Evolutionary conservation across 164 flowering plant genomes (phyloP), one percentile per base, ranked within the genome.

Genomic region (Vitis amurensis): DNA sequence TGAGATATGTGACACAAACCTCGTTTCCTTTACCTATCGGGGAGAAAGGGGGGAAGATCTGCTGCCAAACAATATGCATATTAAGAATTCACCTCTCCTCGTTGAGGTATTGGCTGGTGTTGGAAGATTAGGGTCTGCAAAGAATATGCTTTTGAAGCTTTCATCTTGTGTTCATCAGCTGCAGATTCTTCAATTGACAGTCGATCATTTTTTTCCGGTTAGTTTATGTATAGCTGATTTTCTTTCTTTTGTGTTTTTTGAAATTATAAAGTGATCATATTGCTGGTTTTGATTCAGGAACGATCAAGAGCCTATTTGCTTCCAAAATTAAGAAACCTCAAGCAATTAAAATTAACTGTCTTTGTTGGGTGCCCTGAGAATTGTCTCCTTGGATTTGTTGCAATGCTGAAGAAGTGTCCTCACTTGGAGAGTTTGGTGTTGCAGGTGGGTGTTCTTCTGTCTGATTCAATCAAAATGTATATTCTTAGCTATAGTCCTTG

Each of bases 81-180:
- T 72, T 19, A 59, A 53, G 13, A 72, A 72, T 66, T 58, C 66
- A n/a, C 74, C 74, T 4, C 66, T 49, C 69, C 74, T 72, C n/a
- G 55, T 17, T n/a, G 70, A 72, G 47, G 31, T 72, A 31, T 58
- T 65, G 9, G 59, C 64, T 44, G 69, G 69, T 4, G 69, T 29
- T 14, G 59, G 69, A 13, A 29, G n/a, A 23, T 65, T 64, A 9
- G 69, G 64, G 8, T 59, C 59, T 15, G 64, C 59, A 23, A 58
- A 65, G 17, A 57, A 72, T 47, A 68, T 72, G 2, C 51, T 72
- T 66, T 63, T 58, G 16, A 68, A 50, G 64, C 51, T 72, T 50
- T 65, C 74, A 1, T 65, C 64, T 14, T 72, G 69, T 31, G 27
- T 72, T 50, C 10, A 29, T 59, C 74, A 66, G 27, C 52, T 72